phyloP scores from a whole-genome alignment of 306 rosid genomes.

The Ammopiptanthus mongolicus region DNA sequence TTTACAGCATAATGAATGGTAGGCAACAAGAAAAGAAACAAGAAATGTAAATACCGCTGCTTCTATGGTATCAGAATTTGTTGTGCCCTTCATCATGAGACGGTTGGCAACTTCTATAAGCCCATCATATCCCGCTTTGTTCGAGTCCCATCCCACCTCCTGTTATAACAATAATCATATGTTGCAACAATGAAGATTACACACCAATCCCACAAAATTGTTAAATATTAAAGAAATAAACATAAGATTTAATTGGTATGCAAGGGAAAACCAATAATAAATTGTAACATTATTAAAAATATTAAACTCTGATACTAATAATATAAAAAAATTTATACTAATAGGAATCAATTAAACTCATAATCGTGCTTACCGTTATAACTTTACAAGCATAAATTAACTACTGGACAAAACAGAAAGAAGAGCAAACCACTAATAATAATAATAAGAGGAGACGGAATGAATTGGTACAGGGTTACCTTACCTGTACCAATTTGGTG shows the following conservation, averaged over 20 bases:
- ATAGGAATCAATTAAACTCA: too few relatives aligned
- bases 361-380: too few relatives aligned
- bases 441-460: too few relatives aligned
- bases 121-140: slow-evolving; percentile 78
- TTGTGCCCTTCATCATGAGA: slow-evolving; percentile 55
- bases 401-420: not conserved
- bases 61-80: slow-evolving; percentile 60
- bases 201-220: not conserved
- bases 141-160: slow-evolving; percentile 90
- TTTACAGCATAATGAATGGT: not conserved
- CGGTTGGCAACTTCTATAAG: slow-evolving; percentile 76
- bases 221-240: not conserved
- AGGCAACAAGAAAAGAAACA: not conserved
- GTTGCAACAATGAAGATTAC: not conserved
- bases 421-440: not conserved
- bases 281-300: too few relatives aligned
- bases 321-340: too few relatives aligned
- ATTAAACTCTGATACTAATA: too few relatives aligned
- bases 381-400: not conserved
- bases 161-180: slow-evolving; percentile 16
- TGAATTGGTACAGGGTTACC: too few relatives aligned
- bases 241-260: too few relatives aligned
- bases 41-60: slow-evolving; percentile 54
- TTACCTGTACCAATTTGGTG: slow-evolving; percentile 71
- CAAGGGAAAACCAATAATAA: too few relatives aligned